A percentile compares a stretch with the other conserved stretches of the same genome.
Conservation (phyloP, 176 grass and related monocot species). For the Carex scoparia region DNA sequence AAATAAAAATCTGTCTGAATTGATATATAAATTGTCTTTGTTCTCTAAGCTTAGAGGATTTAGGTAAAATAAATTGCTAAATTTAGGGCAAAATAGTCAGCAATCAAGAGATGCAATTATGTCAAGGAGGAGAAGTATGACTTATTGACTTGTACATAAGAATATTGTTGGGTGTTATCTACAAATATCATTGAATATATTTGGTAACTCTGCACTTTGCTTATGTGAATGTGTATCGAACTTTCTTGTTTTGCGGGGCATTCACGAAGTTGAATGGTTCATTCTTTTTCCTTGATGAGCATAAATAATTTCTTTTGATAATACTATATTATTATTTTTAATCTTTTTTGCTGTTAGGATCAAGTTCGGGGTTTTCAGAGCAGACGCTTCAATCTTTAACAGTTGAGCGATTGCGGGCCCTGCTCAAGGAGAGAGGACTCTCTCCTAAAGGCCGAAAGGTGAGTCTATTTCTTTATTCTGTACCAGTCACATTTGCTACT, state of each 20-base stretch:
- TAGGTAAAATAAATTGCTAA: neutral
- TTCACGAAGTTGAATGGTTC: neutral
- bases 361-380: slow-evolving; percentile 52
- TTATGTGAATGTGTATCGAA: neutral
- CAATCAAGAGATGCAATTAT: neutral
- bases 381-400: slow-evolving; percentile 67
- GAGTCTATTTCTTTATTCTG: slow-evolving; percentile 29
- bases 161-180: neutral
- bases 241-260: neutral
- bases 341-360: slow-evolving; percentile 19
- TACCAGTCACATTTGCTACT: neutral
- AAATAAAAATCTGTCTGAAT: neutral
- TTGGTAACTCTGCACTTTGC: neutral
- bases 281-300: neutral
- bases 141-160: neutral
- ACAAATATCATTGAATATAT: neutral
- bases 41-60: neutral
- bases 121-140: neutral
- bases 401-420: slow-evolving; percentile 65
- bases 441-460: slow-evolving; percentile 81
- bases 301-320: neutral
- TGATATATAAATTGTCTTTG: neutral
- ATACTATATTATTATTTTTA: neutral
- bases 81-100: neutral
- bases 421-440: slow-evolving; percentile 73